Base-by-base conservation (phyloP, 805 yeast genomes). In the Jamesozyma jinghongensis region DNA sequence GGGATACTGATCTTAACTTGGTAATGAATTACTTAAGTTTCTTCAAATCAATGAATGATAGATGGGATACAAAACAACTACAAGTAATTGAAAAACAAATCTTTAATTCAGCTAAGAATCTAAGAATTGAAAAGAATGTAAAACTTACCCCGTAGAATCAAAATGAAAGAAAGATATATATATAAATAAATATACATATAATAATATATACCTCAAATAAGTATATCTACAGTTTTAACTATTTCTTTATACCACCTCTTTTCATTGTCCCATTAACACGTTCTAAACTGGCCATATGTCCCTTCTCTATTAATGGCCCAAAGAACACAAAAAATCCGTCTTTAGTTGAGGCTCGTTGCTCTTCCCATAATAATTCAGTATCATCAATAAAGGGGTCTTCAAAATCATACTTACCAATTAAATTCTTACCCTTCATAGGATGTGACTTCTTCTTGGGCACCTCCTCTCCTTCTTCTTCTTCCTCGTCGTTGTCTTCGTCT, bases 341-440 rank as follows among this genome's bases (percentile, higher is more conserved):
- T 49, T 83, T 83, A 0, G 96, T 87, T 1, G 90, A 79, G 2
- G 90, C 88, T 7, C 94, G 79, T 53, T 84, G 94, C 59, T 88
- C 96, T 62, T 92, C 98, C 83, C 92, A 83, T 42, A 77, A 74
- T 51, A 87, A 67, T 62, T 92, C 99, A 13, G 85, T 75, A 62
- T 92, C 98, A 64, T 92, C 99, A 43, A 92, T 92, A 55, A 92
- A 92, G 2, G 97, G 98, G 61, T 92, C 99, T 45, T 84, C 79
- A 37, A 76, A 69, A 58, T 92, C 98, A 62, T 92, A 92, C 56
- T 85, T 86, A 2, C 96, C 96, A 28, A 87, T 85, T 48, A 83
- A 75, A 40, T 87, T 74, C 53, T 81, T 81, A 31, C 75, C 70
- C 52, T 69, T 68, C 54, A 69, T 71, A 36, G 63, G 61, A 46